These are phyloP conservation scores for Mrakia gelida DNA, from an alignment of 768 basidiomycete genomes.

Conservation along the genomic window DNA sequence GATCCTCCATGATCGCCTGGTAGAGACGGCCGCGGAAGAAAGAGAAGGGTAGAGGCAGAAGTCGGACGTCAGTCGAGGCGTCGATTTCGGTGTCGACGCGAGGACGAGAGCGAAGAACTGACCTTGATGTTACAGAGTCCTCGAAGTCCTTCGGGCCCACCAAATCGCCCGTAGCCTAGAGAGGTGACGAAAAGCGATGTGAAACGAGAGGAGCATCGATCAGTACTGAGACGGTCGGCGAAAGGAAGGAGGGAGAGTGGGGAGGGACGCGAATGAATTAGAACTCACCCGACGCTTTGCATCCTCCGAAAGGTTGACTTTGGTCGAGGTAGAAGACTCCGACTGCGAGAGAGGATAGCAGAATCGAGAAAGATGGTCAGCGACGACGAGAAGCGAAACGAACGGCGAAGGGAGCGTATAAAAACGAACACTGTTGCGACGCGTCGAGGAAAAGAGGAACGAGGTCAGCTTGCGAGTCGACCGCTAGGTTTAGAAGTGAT, in stretches of 20 bases:
- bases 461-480: not conserved
- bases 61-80: conserved; percentile 74
- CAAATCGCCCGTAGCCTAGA: conserved; percentile 78
- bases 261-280: not conserved
- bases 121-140: conserved; percentile 76
- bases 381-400: not conserved
- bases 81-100: conserved; percentile 48
- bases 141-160: conserved; percentile 89
- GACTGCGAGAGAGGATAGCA: conserved; percentile 39
- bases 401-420: not conserved
- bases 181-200: too few species aligned
- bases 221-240: not conserved
- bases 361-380: not conserved
- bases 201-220: not conserved
- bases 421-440: not conserved
- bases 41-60: not conserved
- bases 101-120: conserved; percentile 41
- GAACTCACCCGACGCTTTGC: conserved; percentile 66
- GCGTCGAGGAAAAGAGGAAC: not conserved
- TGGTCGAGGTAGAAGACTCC: conserved; percentile 63
- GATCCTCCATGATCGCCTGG: conserved; percentile 69
- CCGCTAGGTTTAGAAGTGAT: too few species aligned
- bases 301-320: conserved; percentile 91
- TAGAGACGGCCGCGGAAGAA: too few species aligned
- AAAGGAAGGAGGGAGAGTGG: not conserved